A percentile compares a stretch with the other conserved stretches of the same genome.
Evolutionary conservation across 805 yeast genomes (phyloP).

Genomic region (Kodamaea restingae): DNA sequence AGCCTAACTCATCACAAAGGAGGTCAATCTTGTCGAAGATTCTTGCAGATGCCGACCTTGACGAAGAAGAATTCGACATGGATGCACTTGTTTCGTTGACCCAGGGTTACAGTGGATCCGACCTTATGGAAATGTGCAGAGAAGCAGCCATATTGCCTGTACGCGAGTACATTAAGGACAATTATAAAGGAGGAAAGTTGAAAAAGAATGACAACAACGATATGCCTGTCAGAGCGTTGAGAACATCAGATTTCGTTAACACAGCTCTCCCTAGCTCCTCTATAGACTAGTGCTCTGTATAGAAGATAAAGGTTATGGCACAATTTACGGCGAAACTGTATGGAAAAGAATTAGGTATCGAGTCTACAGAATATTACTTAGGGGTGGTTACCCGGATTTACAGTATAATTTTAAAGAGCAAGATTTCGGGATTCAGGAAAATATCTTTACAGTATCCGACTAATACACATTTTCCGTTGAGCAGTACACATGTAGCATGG

Average conservation of each 20-base stretch:
- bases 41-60: slow-evolving; percentile 61
- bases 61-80: slow-evolving; percentile 52
- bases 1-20: slow-evolving; percentile 70
- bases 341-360: no score
- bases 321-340: no score
- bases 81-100: slow-evolving; percentile 59
- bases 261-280: slow-evolving; percentile 14
- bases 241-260: slow-evolving; percentile 58
- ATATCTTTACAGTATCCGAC: not conserved
- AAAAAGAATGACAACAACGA: slow-evolving; percentile 24
- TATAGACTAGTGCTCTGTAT: slow-evolving; percentile 4
- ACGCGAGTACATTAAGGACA: slow-evolving; percentile 71
- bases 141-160: slow-evolving; percentile 91
- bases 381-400: slow-evolving; percentile 9
- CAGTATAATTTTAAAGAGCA: not conserved
- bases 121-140: slow-evolving; percentile 83
- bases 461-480: not conserved
- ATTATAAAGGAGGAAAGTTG: slow-evolving; percentile 42
- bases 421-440: not conserved
- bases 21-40: slow-evolving; percentile 64
- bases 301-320: no score
- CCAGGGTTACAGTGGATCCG: slow-evolving; percentile 80
- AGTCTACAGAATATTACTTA: no score
- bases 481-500: slow-evolving; percentile 12
- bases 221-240: slow-evolving; percentile 56